Evolutionary conservation across 768 basidiomycete genomes (phyloP), one percentile per base, ranked within the genome.

Genomic region (Leucosporidium creatinivorum): DNA sequence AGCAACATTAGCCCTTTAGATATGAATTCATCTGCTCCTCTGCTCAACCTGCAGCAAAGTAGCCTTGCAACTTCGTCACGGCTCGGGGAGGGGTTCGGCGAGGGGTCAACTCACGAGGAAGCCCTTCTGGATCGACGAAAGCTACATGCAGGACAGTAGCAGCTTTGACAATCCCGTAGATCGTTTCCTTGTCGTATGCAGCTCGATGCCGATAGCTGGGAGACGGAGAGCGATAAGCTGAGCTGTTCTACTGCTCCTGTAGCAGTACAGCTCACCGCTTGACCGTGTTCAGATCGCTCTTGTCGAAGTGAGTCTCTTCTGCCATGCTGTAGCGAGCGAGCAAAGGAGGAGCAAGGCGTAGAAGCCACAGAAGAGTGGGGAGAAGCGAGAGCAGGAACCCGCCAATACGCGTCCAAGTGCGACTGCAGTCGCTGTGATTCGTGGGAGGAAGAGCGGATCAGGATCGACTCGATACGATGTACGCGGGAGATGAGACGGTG

Each of bases 231-330:
- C 17, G 39, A 17, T 25, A 26, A 36, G 33, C 33, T n/a, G 23
- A 3, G 58, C 21, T n/a, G 25, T 12, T n/a, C 10, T 9, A 18
- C 25, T 1, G 17, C n/a, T 25, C 12, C 13, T 10, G 6, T 21
- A 33, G 33, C 33, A 12, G 39, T 13, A 15, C 21, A n/a, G 30
- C 58, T 23, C 13, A 58, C 58, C 58, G 21, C 36, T 58, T 58
- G 39, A 58, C 58, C 3, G 58, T 58, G 58, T 58, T 58, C 25
- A 58, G 58, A 4, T 39, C n/a, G n/a, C n/a, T 58, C 58, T 47
- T 44, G 15, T 58, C 58, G 39, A 25, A 58, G 39, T 25, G 15
- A 23, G 57, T 58, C 33, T 58, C 58, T 26, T 54, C 52, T 6
- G 23, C 8, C 25, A 25, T 54, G 25, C 15, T 54, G 9, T 1